Conservation (phyloP, 1,284 basidiomycete genomes). For the Trametes polyzona region DNA sequence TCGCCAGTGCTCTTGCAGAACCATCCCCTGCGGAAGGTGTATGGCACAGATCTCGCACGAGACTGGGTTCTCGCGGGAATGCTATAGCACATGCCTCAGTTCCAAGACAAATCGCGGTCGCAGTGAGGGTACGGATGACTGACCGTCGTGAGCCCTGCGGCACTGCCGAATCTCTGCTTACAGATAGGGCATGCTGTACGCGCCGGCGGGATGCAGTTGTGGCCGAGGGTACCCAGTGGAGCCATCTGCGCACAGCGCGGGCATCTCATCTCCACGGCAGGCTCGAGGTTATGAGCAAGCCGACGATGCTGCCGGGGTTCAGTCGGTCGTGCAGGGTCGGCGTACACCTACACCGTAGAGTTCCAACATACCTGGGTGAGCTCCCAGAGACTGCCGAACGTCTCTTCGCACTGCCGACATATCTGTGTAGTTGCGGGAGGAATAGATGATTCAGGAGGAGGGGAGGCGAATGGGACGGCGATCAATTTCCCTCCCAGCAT, state of each 20-base stretch:
- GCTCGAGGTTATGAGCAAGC: not conserved
- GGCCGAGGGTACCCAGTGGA: not conserved
- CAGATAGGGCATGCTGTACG: not conserved
- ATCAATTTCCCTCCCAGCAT: no score
- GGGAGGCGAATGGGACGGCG: no score
- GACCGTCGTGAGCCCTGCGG: not conserved
- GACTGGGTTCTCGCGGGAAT: not conserved
- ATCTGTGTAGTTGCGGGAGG: not conserved
- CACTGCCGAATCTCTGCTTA: not conserved
- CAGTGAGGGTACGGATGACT: not conserved
- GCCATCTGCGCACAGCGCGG: not conserved
- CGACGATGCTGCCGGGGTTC: not conserved
- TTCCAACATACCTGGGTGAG: not conserved
- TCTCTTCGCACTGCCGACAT: no score
- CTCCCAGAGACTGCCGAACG: slow-evolving; percentile 3
- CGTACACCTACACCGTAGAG: no score
- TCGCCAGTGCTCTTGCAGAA: slow-evolving; percentile 6
- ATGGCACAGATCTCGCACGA: not conserved
- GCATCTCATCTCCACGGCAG: not conserved
- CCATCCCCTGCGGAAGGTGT: not conserved
- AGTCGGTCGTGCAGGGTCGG: no score
- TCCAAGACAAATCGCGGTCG: not conserved
- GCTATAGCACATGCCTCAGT: not conserved
- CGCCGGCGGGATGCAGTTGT: not conserved
- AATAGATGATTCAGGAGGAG: no score